A percentile compares a stretch with the other conserved stretches of the same genome.
Evolutionary conservation across 345 rosid species (phyloP).

Genomic region (Heritiera fomes): DNA sequence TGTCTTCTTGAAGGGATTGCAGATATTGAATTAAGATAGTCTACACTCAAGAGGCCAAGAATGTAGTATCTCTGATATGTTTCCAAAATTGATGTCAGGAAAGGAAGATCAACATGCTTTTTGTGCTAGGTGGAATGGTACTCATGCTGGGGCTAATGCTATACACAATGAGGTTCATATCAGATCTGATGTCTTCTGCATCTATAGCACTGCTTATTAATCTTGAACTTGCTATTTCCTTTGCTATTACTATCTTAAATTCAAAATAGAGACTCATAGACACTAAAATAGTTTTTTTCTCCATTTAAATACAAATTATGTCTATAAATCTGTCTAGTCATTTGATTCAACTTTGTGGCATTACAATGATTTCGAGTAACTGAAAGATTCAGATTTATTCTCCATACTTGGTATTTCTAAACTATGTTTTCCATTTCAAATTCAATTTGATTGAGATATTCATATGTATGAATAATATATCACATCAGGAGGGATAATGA

Average conservation of each 20-base stretch:
- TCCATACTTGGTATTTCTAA: not conserved
- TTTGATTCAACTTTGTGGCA: conserved; percentile 10
- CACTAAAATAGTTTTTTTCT: not conserved
- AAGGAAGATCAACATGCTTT: conserved; percentile 98
- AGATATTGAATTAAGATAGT: conserved; percentile 12
- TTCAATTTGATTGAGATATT: not conserved
- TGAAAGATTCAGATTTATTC: conserved; percentile 12
- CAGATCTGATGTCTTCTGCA: not conserved
- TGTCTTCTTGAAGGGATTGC: conserved; percentile 6
- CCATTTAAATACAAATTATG: not conserved
- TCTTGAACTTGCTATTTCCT: conserved; percentile 1
- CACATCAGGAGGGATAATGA: not conserved
- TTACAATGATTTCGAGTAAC: not conserved
- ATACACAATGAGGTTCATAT: conserved; percentile 84
- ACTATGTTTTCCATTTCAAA: not conserved
- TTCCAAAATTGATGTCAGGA: conserved; percentile 49
- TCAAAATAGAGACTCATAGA: not conserved
- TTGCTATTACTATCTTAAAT: not conserved
- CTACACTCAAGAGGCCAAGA: not conserved
- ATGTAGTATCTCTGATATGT: conserved; percentile 14
- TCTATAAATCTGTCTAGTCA: not conserved
- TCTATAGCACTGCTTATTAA: not conserved
- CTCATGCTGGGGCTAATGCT: conserved; percentile 98
- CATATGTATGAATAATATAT: not conserved
- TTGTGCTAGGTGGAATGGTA: conserved; percentile 97